These are phyloP conservation scores for Hamigera avellanea DNA, from an alignment of 495 filamentous ascomycete genomes.

Conservation along the genomic window DNA sequence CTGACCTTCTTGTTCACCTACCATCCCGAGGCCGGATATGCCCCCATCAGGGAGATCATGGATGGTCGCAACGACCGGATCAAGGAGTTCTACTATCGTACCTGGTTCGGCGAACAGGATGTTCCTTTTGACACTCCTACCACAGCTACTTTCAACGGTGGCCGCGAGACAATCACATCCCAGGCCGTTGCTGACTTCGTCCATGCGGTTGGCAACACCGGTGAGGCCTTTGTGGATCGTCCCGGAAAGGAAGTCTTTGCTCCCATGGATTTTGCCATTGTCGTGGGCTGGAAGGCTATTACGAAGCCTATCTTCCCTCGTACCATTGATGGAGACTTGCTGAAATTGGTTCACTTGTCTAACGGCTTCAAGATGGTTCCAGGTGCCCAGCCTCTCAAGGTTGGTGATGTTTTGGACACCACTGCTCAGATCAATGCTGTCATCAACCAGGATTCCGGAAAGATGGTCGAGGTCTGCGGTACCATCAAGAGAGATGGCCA, in stretches of 20 bases:
- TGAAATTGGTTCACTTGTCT: slow-evolving; percentile 90
- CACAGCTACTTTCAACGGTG: slow-evolving; percentile 80
- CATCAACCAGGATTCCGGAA: slow-evolving; percentile 94
- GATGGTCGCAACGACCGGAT: slow-evolving; percentile 86
- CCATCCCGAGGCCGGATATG: slow-evolving; percentile 86
- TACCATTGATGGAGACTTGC: slow-evolving; percentile 84
- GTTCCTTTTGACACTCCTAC: slow-evolving; percentile 76
- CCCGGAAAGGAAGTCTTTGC: slow-evolving; percentile 91
- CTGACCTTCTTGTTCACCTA: slow-evolving; percentile 82
- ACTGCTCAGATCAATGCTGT: slow-evolving; percentile 95
- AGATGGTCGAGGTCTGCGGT: slow-evolving; percentile 98
- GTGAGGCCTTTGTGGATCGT: slow-evolving; percentile 95
- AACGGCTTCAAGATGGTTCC: slow-evolving; percentile 98
- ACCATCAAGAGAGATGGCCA: slow-evolving; percentile 79
- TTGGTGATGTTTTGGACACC: slow-evolving; percentile 83
- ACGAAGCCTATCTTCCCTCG: slow-evolving; percentile 97
- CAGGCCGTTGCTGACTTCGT: slow-evolving; percentile 97
- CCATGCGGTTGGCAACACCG: slow-evolving; percentile 94
- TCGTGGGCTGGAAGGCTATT: slow-evolving; percentile 98
- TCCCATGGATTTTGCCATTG: slow-evolving; percentile 98
- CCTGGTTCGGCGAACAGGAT: slow-evolving; percentile 82
- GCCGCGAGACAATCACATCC: slow-evolving; percentile 69
- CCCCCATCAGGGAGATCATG: slow-evolving; percentile 93
- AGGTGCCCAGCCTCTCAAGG: slow-evolving; percentile 86
- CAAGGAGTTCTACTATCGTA: slow-evolving; percentile 94